A percentile compares a stretch with the other conserved stretches of the same genome.
phyloP scores from a whole-genome alignment of 2,329 filamentous ascomycete species.

The Hypoxylon sp. region DNA sequence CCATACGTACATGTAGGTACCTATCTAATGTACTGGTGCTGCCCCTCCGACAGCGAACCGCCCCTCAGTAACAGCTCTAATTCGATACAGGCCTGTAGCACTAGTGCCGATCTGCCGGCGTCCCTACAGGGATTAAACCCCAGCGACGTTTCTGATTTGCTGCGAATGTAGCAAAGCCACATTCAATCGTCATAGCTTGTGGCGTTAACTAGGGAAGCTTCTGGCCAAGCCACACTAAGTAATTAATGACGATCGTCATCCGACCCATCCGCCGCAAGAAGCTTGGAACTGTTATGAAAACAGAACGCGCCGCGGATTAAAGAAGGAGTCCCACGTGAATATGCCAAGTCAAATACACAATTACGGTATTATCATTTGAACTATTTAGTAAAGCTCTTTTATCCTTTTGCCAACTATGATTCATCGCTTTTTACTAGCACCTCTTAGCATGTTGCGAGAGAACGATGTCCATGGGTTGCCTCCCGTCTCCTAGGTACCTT shows the following conservation, averaged over 20 bases:
- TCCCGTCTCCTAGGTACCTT: too few relatives aligned
- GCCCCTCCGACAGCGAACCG: slow-evolving; percentile 30
- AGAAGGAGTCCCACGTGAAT: slow-evolving; percentile 21
- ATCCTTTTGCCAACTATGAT: too few relatives aligned
- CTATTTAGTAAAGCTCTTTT: neutral
- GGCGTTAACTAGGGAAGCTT: slow-evolving; percentile 19
- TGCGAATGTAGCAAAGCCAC: slow-evolving; percentile 29
- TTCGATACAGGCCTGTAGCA: slow-evolving; percentile 29
- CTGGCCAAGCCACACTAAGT: slow-evolving; percentile 30
- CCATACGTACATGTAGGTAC: neutral
- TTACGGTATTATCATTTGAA: neutral
- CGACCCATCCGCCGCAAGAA: slow-evolving; percentile 35
- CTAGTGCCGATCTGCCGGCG: slow-evolving; percentile 42
- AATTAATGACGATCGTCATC: slow-evolving; percentile 42
- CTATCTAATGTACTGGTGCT: neutral
- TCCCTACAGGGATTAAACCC: slow-evolving; percentile 12
- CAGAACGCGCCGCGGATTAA: neutral
- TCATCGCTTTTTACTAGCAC: too few relatives aligned
- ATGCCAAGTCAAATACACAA: neutral
- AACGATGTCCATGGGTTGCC: too few relatives aligned
- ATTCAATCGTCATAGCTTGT: slow-evolving; percentile 33
- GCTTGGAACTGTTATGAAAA: slow-evolving; percentile 9
- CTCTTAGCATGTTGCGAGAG: too few relatives aligned
- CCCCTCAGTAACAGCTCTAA: slow-evolving; percentile 26
- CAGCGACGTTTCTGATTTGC: slow-evolving; percentile 30